Evolutionary conservation across 225 moss, liverwort and hornwort species (phyloP).

Genomic region (Anthoceros angustus): DNA sequence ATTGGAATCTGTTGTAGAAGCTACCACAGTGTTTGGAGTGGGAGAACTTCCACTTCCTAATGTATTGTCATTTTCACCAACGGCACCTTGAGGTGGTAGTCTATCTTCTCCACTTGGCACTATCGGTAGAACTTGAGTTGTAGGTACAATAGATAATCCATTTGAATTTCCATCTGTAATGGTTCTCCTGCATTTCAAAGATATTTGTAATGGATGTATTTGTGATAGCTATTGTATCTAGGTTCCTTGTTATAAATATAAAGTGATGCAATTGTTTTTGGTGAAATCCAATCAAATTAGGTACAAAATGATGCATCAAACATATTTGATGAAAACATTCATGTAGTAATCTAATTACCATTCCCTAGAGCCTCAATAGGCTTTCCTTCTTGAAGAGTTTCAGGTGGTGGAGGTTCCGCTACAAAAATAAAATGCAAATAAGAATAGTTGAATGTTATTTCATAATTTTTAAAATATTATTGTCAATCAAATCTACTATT

Average conservation of each 20-base stretch:
- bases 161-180: not conserved
- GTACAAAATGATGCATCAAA: too few species aligned
- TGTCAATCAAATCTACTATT: not conserved
- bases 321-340: too few species aligned
- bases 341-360: too few species aligned
- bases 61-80: too few species aligned
- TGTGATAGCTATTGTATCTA: not conserved
- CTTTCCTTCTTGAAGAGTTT: too few species aligned
- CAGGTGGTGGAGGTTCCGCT: too few species aligned
- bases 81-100: too few species aligned
- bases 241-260: not conserved
- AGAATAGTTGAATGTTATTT: not conserved
- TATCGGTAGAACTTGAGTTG: not conserved
- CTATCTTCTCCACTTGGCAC: not conserved
- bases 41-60: not conserved
- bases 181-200: not conserved
- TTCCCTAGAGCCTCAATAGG: too few species aligned
- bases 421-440: too few species aligned
- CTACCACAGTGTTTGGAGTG: not conserved
- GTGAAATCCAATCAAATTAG: not conserved
- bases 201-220: not conserved
- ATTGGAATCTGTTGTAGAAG: too few species aligned
- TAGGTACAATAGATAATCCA: not conserved
- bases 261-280: not conserved
- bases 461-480: not conserved